These are phyloP conservation scores for Lachancea kluyveri DNA, from an alignment of 805 yeast genomes.

Conservation along the genomic window DNA sequence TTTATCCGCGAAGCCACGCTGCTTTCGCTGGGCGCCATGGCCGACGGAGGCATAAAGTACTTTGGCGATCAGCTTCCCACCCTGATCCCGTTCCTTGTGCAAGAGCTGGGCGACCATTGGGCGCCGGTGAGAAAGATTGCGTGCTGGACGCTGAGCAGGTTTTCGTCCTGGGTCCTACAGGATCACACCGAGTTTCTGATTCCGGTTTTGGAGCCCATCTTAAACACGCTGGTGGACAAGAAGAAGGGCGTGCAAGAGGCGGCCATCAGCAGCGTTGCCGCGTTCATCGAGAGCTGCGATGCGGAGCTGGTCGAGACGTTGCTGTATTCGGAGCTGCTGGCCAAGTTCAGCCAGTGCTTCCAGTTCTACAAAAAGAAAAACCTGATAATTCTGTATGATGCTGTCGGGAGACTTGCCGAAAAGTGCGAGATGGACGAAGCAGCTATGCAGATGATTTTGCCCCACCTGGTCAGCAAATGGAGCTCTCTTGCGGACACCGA, in stretches of 20 bases:
- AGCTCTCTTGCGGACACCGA: slow-evolving; percentile 67
- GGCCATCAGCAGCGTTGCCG: slow-evolving; percentile 82
- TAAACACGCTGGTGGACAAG: slow-evolving; percentile 68
- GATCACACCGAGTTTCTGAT: slow-evolving; percentile 65
- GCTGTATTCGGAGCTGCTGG: slow-evolving; percentile 54
- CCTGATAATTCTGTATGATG: slow-evolving; percentile 76
- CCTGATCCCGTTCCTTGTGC: slow-evolving; percentile 78
- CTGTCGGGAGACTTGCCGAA: slow-evolving; percentile 84
- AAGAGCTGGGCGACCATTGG: slow-evolving; percentile 65
- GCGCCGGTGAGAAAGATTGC: slow-evolving; percentile 87
- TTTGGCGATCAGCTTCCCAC: slow-evolving; percentile 70
- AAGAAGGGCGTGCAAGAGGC: slow-evolving; percentile 95
- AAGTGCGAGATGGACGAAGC: slow-evolving; percentile 52
- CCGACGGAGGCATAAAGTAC: slow-evolving; percentile 76
- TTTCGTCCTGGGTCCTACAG: slow-evolving; percentile 71
- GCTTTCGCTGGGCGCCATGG: slow-evolving; percentile 90
- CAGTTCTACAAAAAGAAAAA: slow-evolving; percentile 74
- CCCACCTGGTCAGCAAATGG: slow-evolving; percentile 84
- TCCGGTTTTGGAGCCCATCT: slow-evolving; percentile 73
- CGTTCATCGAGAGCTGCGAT: slow-evolving; percentile 74
- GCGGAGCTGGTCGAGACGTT: slow-evolving; percentile 54
- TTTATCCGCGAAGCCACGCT: slow-evolving; percentile 89
- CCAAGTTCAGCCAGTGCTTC: slow-evolving; percentile 70
- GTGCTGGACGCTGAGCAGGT: slow-evolving; percentile 93
- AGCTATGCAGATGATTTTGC: slow-evolving; percentile 58